These are phyloP conservation scores for Brachypodium distachyon DNA, from an alignment of 202 grass and related monocot genomes.

Conservation along the genomic window DNA sequence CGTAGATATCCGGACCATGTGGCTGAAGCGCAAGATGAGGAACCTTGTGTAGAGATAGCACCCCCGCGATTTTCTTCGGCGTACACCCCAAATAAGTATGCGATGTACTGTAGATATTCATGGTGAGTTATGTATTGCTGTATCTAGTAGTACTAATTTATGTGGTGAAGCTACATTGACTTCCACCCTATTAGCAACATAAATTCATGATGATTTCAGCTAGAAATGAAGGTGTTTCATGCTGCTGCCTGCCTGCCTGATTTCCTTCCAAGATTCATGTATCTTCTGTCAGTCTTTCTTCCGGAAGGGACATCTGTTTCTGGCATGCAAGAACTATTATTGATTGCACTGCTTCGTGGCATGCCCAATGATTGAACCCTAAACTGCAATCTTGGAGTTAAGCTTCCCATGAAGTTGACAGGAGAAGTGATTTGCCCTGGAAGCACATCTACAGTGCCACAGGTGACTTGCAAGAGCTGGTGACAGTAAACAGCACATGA, in stretches of 20 bases:
- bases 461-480: slow-evolving; percentile 9
- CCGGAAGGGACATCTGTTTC: neutral
- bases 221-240: neutral
- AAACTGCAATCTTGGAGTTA: neutral
- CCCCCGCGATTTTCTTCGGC: neutral
- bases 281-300: neutral
- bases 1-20: slow-evolving; percentile 67
- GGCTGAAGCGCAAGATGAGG: slow-evolving; percentile 78
- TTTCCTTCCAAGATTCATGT: neutral
- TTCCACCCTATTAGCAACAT: neutral
- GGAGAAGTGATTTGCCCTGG: neutral
- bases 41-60: slow-evolving; percentile 39
- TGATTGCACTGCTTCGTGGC: neutral
- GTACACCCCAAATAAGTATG: slow-evolving; percentile 19
- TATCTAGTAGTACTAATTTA: slow-evolving; percentile 18
- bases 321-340: neutral
- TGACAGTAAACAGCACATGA: slow-evolving; percentile 4
- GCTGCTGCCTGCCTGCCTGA: neutral
- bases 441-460: neutral
- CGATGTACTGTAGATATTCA: slow-evolving; percentile 38
- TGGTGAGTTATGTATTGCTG: slow-evolving; percentile 26
- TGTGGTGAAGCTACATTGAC: slow-evolving; percentile 18
- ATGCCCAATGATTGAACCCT: neutral
- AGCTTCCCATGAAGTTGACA: neutral
- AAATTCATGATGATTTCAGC: neutral